Percentiles rank a stretch among this genome's conserved stretches.
phyloP scores from a whole-genome alignment of 1,284 basidiomycete species.

The Tremellales sp. region DNA sequence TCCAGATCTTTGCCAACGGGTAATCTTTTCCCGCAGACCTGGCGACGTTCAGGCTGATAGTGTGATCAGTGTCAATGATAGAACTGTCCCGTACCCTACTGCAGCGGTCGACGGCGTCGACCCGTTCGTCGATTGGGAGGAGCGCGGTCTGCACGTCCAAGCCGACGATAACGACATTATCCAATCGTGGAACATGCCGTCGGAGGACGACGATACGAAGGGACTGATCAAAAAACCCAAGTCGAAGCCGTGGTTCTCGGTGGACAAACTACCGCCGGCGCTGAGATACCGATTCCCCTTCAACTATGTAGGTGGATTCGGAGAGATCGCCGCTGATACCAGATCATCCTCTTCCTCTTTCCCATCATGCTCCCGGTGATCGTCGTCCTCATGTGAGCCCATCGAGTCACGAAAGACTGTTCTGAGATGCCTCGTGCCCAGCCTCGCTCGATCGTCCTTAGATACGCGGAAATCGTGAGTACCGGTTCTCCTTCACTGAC shows the following conservation, averaged over 20 bases:
- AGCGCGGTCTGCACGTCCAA: conserved; percentile 63
- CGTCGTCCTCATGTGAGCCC: conserved; percentile 45
- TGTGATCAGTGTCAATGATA: conserved; percentile 67
- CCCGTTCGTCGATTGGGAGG: conserved; percentile 59
- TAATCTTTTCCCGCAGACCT: conserved; percentile 47
- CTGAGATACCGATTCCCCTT: conserved; percentile 64
- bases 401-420: background rate
- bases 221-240: conserved; percentile 11
- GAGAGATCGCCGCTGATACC: conserved; percentile 8
- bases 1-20: conserved; percentile 83
- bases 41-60: conserved; percentile 3
- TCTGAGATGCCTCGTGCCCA: conserved; percentile 3
- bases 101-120: conserved; percentile 68
- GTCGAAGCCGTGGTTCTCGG: conserved; percentile 17
- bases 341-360: conserved; percentile 62
- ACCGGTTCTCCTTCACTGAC: background rate
- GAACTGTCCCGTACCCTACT: conserved; percentile 77
- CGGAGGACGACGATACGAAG: conserved; percentile 55
- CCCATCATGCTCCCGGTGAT: conserved; percentile 54
- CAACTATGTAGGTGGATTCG: conserved; percentile 60
- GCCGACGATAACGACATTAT: conserved; percentile 38
- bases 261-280: conserved; percentile 58
- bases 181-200: conserved; percentile 16
- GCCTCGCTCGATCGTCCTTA: conserved; percentile 28
- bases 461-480: conserved; percentile 35